phyloP scores from a whole-genome alignment of 495 filamentous ascomycete species.

The Thermochaetoides thermophila region DNA sequence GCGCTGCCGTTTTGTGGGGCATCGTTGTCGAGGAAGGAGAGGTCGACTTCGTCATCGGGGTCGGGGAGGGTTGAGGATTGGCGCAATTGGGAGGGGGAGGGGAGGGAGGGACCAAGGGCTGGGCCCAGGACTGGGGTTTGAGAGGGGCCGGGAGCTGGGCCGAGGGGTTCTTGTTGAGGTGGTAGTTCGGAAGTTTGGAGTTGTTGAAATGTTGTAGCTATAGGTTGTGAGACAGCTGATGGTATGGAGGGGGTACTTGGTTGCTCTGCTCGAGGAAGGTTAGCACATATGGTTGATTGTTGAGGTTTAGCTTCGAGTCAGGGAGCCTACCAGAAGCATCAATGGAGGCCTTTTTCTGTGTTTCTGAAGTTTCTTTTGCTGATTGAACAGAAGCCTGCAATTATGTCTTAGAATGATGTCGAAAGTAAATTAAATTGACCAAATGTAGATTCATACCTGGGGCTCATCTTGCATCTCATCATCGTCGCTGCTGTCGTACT shows the following conservation, averaged over 20 bases:
- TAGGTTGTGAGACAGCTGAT: no score
- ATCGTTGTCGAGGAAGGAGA: conserved; percentile 9
- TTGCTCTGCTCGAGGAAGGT: no score
- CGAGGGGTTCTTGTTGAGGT: not conserved
- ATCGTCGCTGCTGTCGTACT: conserved; percentile 68
- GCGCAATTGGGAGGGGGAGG: conserved; percentile 2
- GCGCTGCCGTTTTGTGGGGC: not conserved
- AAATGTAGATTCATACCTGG: conserved; percentile 1
- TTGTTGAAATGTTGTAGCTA: not conserved
- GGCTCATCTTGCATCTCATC: conserved; percentile 32
- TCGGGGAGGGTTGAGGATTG: conserved; percentile 1
- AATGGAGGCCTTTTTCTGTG: not conserved
- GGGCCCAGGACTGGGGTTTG: conserved; percentile 23
- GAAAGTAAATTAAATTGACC: no score
- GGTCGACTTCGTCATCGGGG: conserved; percentile 8
- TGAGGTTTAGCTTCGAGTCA: not conserved
- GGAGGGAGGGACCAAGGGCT: conserved; percentile 12
- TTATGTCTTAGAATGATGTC: not conserved
- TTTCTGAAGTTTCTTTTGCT: conserved; percentile 1
- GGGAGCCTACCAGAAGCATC: not conserved
- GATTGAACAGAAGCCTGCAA: conserved; percentile 5
- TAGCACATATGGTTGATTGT: not conserved
- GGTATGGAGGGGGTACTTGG: no score
- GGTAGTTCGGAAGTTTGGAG: not conserved
- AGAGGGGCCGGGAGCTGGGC: conserved; percentile 1